These are phyloP conservation scores for Saccharomyces paradoxus DNA, from an alignment of 805 yeast genomes.

Conservation along the genomic window DNA sequence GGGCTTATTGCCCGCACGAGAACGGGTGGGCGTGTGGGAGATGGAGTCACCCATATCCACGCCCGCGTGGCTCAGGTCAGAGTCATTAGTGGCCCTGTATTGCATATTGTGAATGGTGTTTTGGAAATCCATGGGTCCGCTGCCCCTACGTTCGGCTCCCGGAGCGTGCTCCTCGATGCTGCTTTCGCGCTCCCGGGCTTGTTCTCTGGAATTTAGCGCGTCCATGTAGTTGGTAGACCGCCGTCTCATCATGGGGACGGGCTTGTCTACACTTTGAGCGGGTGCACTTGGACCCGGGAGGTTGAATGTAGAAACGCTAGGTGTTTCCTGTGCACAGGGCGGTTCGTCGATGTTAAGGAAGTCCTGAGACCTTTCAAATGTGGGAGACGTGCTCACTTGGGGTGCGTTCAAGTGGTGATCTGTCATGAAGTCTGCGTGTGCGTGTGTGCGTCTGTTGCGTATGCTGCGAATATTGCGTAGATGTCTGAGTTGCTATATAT, in stretches of 20 bases:
- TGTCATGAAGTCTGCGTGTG: not conserved
- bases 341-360: constrained; percentile 17
- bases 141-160: not conserved
- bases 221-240: constrained; percentile 17
- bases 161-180: not conserved
- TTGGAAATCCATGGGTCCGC: constrained; percentile 9
- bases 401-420: not conserved
- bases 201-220: constrained; percentile 6
- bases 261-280: not conserved
- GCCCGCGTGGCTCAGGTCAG: not conserved
- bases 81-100: constrained; percentile 3
- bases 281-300: not conserved
- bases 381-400: not conserved
- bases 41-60: not conserved
- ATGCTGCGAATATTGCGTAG: not conserved
- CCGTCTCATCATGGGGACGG: constrained; percentile 7
- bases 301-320: constrained; percentile 6
- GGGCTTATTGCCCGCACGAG: not conserved
- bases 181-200: not conserved
- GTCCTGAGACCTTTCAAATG: constrained; percentile 8
- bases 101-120: constrained; percentile 12
- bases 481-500: not conserved
- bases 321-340: constrained; percentile 18
- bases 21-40: not conserved
- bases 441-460: not conserved